Evolutionary conservation across 768 basidiomycete species (phyloP), one percentile per base, ranked within the genome.

Genomic region (Holtermanniella nyarrowii): DNA sequence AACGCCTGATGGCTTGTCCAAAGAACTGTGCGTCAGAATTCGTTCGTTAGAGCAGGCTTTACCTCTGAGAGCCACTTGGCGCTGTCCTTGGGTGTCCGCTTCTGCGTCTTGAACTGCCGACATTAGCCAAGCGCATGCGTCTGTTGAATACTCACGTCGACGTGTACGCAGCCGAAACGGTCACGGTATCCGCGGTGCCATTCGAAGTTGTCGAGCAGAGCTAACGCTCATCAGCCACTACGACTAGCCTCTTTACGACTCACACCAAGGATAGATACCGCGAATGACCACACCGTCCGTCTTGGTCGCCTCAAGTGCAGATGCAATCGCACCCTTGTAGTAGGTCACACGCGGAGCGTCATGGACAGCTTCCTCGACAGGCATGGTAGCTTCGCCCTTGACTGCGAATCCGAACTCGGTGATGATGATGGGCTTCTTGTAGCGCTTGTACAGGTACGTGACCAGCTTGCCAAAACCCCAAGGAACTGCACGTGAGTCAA

Each of bases 381-480:
- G 42, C 18, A 54, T 40, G 12, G 39, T 21, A 2, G 21, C 40
- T 42, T 67, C 65, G 37, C 52, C 50, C 16, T 58, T 52, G 39
- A 53, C 48, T 2, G 57, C 42, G 48, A 64, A 61, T 1, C 62
- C 65, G 26, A 56, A 56, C 48, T 67, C 62, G 22, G 62, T 63
- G 52, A 66, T 46, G 42, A 49, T 50, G 21, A 67, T 64, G 3
- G 60, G 46, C n/a, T 45, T 26, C 20, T 56, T 48, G 44, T 64
- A 67, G 2, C 52, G 43, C 16, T 55, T 27, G 42, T 54, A 43
- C 27, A 60, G 48, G 46, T 60, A 58, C 11, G 46, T 45, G 10
- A 64, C 37, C 12, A 67, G 57, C 45, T 62, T 58, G 1, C 61
- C 50, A 59, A 63, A 67, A 4, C 65, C 65, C 65, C 65, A 67